Conservation (phyloP, 306 rosid genomes). For the Cucumis sativus region DNA sequence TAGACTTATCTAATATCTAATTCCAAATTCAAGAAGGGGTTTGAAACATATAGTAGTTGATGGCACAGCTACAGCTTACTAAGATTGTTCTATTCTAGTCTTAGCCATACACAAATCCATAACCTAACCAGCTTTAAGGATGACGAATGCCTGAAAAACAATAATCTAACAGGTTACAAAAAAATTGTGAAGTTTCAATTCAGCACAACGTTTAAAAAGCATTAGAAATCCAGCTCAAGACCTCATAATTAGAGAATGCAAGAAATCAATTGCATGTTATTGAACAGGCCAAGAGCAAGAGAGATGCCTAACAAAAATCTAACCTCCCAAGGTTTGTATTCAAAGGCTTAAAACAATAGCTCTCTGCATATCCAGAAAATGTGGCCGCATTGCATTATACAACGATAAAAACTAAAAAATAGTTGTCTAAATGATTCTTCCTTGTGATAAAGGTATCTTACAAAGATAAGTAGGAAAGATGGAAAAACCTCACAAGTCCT, state of each 20-base stretch:
- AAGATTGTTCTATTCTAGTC: not conserved
- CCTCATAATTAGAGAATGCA: not conserved
- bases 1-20: not conserved
- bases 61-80: not conserved
- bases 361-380: not conserved
- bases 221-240: not conserved
- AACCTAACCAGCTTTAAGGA: not conserved
- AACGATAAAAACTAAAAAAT: not conserved
- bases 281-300: not conserved
- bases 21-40: not conserved
- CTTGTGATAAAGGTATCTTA: constrained; percentile 5
- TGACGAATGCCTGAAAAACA: not conserved
- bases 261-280: not conserved
- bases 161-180: not conserved
- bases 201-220: not conserved
- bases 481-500: constrained; percentile 2
- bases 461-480: not conserved
- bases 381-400: not conserved
- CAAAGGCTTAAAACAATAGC: not conserved
- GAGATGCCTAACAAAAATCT: not conserved
- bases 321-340: not conserved
- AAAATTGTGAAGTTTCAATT: not conserved
- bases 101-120: not conserved
- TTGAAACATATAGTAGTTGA: not conserved
- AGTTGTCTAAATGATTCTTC: not conserved